Percentiles rank a stretch among this genome's conserved stretches.
These are phyloP conservation scores for Mycena leptocephala DNA, from an alignment of 768 basidiomycete genomes.

Conservation along the genomic window DNA sequence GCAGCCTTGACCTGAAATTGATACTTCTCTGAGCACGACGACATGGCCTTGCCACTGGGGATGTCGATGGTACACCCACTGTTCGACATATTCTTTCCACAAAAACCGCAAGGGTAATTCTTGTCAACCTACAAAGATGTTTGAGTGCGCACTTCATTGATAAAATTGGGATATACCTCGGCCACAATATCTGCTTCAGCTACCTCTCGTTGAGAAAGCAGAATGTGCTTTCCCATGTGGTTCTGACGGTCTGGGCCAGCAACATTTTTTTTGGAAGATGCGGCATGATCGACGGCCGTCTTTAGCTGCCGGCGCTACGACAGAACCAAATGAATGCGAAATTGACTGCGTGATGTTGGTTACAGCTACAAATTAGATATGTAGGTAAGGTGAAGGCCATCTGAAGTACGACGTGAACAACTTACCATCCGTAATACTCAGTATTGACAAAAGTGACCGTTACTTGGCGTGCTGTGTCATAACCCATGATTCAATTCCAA, in stretches of 20 bases:
- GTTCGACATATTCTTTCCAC: neutral
- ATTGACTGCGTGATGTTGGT: too few species aligned
- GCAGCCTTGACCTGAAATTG: too few species aligned
- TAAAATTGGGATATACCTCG: neutral
- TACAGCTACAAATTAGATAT: too few species aligned
- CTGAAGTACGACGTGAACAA: neutral
- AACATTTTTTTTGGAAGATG: neutral
- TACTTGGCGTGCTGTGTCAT: too few species aligned
- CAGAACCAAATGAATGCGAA: too few species aligned
- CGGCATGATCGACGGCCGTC: neutral
- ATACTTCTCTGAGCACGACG: neutral
- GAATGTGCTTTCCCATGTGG: too few species aligned
- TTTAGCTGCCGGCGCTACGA: too few species aligned
- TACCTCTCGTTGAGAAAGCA: conserved; percentile 1
- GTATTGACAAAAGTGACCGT: too few species aligned
- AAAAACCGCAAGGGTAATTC: neutral
- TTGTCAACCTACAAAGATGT: neutral
- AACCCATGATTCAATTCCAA: too few species aligned
- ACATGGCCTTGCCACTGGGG: too few species aligned
- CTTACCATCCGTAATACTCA: conserved; percentile 1
- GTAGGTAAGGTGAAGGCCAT: too few species aligned
- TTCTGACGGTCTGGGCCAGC: conserved; percentile 13
- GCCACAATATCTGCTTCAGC: neutral
- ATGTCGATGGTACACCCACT: neutral
- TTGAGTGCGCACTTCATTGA: too few species aligned